phyloP scores from a whole-genome alignment of 169 alveolate genomes.

The Eimeria nieschulzi region DNA sequence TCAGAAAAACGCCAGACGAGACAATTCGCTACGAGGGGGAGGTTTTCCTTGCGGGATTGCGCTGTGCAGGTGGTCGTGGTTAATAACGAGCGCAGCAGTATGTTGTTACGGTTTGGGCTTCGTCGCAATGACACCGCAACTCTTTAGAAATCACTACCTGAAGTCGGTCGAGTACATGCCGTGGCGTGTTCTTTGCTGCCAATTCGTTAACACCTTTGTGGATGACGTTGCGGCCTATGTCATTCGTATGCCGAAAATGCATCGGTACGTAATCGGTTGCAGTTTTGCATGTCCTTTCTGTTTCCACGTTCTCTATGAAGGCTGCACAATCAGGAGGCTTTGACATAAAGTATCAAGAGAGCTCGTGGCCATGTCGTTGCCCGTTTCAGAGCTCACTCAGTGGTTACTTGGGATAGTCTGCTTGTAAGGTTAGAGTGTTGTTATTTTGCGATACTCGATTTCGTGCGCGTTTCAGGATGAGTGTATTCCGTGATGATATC shows the following conservation, averaged over 20 bases:
- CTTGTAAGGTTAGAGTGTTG: no score
- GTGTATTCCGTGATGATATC: constrained; percentile 98
- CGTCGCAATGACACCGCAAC: constrained; percentile 87
- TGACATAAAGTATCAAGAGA: no score
- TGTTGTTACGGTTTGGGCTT: constrained; percentile 80
- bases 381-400: no score
- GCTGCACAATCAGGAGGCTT: no score
- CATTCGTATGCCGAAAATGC: constrained; percentile 93
- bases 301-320: constrained; percentile 79
- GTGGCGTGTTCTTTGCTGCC: constrained; percentile 96
- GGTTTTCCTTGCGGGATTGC: no score
- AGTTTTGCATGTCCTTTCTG: no score
- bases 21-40: no score
- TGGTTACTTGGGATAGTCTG: no score
- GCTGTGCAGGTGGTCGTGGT: constrained; percentile 63
- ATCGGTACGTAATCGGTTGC: constrained; percentile 80
- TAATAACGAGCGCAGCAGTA: constrained; percentile 63
- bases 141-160: constrained; percentile 97
- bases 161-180: constrained; percentile 99
- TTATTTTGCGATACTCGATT: neutral
- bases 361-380: no score
- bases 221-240: constrained; percentile 95
- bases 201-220: constrained; percentile 89
- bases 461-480: constrained; percentile 81
- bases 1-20: no score